Evolutionary conservation across 768 basidiomycete genomes (phyloP), one percentile per base, ranked within the genome.

Genomic region (Tricholoma sp.): DNA sequence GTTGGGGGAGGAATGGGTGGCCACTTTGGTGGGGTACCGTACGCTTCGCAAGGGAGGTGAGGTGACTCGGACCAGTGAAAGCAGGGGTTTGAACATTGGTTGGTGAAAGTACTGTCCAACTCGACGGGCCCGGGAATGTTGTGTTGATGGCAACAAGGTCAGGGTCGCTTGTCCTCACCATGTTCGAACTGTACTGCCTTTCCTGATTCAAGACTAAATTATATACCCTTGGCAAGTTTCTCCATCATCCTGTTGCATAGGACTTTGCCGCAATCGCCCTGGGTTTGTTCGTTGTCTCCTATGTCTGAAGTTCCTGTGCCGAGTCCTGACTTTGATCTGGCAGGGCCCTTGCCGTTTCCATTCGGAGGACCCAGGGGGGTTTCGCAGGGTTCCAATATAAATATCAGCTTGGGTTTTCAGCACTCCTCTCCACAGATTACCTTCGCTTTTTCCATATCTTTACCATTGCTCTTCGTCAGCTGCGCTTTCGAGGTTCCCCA

Each of bases 361-460:
- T 56, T 60, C 52, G 54, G 53, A 63, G 14, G 37, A 63, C 58
- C 67, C 60, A 67, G 62, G 65, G 66, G 63, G 66, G 62, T 65
- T 61, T 61, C 63, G 56, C 66, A 21, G 24, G 63, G 57, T 66
- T 67, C 53, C 61, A 60, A 69, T 74, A 71, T 71, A 74, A 69
- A 67, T 43, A 43, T 34, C 39, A 29, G 54, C 54, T 57, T 5
- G 24, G 24, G 24, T 27, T 27, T 27, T 5, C 24, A 3, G 24
- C 55, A 34, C 57, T 63, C 57, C 64, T 50, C 54, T 56, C 46
- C 57, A 56, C 61, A 64, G 72, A 18, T 41, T 31, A 57, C 60
- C 59, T 62, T 54, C 37, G 55, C 43, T 61, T 55, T 52, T 47
- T 49, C 43, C 24, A 41, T 53, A 37, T 56, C 66, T 51, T 57